phyloP scores from a whole-genome alignment of 2,329 filamentous ascomycete genomes.

The Lasiodiplodia hormozganensis region DNA sequence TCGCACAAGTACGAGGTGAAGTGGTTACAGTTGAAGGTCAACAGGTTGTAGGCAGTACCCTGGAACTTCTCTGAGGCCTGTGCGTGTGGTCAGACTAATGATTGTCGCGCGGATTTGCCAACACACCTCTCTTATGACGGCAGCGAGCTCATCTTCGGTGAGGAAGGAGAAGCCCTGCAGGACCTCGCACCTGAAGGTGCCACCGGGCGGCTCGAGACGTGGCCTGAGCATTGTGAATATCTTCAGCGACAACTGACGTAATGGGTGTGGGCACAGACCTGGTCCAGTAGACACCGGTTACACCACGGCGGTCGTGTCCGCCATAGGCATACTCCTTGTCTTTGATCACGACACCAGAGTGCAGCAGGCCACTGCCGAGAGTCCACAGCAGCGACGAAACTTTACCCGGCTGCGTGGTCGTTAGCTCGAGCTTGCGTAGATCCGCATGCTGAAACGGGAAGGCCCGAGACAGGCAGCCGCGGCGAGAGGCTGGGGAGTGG shows the following conservation, averaged over 20 bases:
- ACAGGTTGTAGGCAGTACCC: constrained; percentile 78
- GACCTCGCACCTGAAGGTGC: constrained; percentile 76
- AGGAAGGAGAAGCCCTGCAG: constrained; percentile 81
- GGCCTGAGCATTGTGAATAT: constrained; percentile 50
- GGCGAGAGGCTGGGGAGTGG: background rate
- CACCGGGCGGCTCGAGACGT: constrained; percentile 74
- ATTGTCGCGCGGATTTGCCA: background rate
- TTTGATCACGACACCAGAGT: constrained; percentile 83
- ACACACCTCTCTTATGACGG: constrained; percentile 64
- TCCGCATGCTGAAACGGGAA: constrained; percentile 23
- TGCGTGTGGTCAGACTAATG: constrained; percentile 36
- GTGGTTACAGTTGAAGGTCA: constrained; percentile 88
- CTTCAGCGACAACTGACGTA: constrained; percentile 8
- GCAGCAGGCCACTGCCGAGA: constrained; percentile 77
- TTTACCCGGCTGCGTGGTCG: constrained; percentile 66
- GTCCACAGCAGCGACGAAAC: constrained; percentile 80
- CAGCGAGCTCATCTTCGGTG: constrained; percentile 72
- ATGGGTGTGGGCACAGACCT: constrained; percentile 44
- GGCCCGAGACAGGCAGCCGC: constrained; percentile 8
- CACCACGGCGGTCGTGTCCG: constrained; percentile 72
- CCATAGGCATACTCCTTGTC: constrained; percentile 85
- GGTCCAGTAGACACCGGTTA: constrained; percentile 86
- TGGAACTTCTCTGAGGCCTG: constrained; percentile 74
- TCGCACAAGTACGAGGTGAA: constrained; percentile 81
- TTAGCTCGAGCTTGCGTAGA: constrained; percentile 11